These are phyloP conservation scores for Neotropicomus parvogracilis DNA, from an alignment of 1,284 basidiomycete genomes.

Conservation along the genomic window DNA sequence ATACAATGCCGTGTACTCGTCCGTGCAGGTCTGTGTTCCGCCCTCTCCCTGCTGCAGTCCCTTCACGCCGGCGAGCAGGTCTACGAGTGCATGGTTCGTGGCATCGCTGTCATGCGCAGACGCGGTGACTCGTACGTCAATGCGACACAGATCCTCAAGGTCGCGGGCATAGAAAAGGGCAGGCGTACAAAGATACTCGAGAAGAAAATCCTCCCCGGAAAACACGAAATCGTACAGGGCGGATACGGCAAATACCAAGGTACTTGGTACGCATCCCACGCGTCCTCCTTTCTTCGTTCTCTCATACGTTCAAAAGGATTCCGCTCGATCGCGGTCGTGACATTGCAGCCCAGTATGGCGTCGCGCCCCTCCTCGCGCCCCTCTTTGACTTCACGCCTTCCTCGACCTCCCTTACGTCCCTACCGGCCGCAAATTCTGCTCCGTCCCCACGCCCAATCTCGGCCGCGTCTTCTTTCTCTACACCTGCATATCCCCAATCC, in stretches of 20 bases:
- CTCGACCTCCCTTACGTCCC: conserved; percentile 57
- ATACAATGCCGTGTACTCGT: conserved; percentile 86
- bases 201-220: conserved; percentile 93
- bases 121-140: conserved; percentile 93
- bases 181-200: conserved; percentile 96
- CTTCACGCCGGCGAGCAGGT: conserved; percentile 49
- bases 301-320: conserved; percentile 58
- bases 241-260: conserved; percentile 99
- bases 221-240: conserved; percentile 98
- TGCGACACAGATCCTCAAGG: conserved; percentile 98
- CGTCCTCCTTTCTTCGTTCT: conserved; percentile 4
- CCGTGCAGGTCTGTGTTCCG: conserved; percentile 61
- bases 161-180: conserved; percentile 97
- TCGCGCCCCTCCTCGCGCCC: conserved; percentile 78
- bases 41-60: conserved; percentile 21
- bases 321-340: conserved; percentile 88
- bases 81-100: conserved; percentile 95
- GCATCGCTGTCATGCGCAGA: conserved; percentile 97
- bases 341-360: conserved; percentile 87
- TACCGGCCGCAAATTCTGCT: conserved; percentile 51
- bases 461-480: conserved; percentile 47
- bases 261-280: conserved; percentile 70
- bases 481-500: conserved; percentile 48
- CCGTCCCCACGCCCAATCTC: conserved; percentile 51
- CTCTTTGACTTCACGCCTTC: conserved; percentile 89